Evolutionary conservation across 768 basidiomycete genomes (phyloP).

Genomic region (Cystobasidium tubakii): DNA sequence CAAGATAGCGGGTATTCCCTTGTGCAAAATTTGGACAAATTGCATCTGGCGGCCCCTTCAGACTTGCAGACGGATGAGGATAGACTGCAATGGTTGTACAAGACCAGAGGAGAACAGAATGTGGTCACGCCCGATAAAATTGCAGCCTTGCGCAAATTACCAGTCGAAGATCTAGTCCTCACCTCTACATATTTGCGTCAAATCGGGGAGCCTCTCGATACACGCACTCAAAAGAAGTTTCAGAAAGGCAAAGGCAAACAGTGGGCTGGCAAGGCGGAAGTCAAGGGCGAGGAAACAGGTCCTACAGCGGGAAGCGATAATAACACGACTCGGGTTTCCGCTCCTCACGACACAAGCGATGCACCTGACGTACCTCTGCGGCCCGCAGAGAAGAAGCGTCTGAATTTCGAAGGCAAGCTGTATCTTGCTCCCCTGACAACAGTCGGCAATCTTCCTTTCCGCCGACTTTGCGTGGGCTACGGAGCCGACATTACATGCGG

Average conservation of each 20-base stretch:
- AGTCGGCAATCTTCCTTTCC: constrained; percentile 94
- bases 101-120: constrained; percentile 35
- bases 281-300: neutral
- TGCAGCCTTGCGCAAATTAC: neutral
- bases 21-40: constrained; percentile 59
- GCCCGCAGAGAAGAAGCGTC: constrained; percentile 73
- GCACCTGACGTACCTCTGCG: constrained; percentile 49
- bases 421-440: constrained; percentile 85
- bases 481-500: constrained; percentile 94
- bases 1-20: constrained; percentile 50
- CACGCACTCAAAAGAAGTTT: constrained; percentile 10
- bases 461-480: constrained; percentile 73
- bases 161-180: constrained; percentile 6
- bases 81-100: constrained; percentile 21
- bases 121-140: constrained; percentile 9
- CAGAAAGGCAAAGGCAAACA: neutral
- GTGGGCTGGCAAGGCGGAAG: neutral
- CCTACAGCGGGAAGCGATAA: neutral
- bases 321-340: neutral
- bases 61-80: constrained; percentile 6
- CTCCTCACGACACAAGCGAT: neutral
- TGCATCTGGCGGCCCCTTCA: constrained; percentile 39
- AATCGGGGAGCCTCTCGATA: constrained; percentile 33
- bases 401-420: constrained; percentile 79
- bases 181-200: constrained; percentile 24